Base-by-base conservation (phyloP, 345 rosid genomes). In the Citrus sp. region DNA sequence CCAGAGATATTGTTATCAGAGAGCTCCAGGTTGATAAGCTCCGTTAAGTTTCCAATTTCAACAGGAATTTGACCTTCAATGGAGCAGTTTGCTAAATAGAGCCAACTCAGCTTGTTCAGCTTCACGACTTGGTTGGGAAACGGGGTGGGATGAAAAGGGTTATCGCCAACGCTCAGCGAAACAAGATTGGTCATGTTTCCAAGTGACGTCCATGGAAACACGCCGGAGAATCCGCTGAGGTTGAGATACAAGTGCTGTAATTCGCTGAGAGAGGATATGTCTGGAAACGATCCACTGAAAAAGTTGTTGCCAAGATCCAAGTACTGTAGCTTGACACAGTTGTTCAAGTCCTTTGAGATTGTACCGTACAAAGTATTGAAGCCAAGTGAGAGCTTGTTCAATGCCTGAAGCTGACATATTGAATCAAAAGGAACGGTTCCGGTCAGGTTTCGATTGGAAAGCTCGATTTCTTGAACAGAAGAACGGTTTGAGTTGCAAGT, bases 281-380 rank as follows among this genome's bases (percentile, higher is more conserved):
- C 88, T 0, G 97, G 99, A 79, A 95, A 85, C 10, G 81, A 2
- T 24, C 97, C 97, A 0, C 85, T 59, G 78, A 95, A 94, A 21
- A 73, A 9, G 74, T 92, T 92, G 92, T 90, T 91, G 1, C 96
- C 97, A 4, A 95, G 88, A 79, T 95, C 93, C 70, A 95, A 76
- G 78, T 93, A 92, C 42, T 58, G 86, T 22, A 95, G 79, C 35
- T 80, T 88, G 14, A 79, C 76, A 71, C 99, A 95, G 27, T 73
- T 86, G 38, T 76, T 86, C 83, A 93, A 70, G 62, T 85, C 91
- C 1, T 25, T 13, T 0, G 84, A 56, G 30, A 90, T 65, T 35
- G 14, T 30, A 8, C 99, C 98, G 1, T 80, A 68, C 2, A 95
- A 67, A 1, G 80, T 84, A 81, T 95, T 95, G 81, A 67, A 78